phyloP scores from a whole-genome alignment of 441 rosid species.

The Geranium incanum region DNA sequence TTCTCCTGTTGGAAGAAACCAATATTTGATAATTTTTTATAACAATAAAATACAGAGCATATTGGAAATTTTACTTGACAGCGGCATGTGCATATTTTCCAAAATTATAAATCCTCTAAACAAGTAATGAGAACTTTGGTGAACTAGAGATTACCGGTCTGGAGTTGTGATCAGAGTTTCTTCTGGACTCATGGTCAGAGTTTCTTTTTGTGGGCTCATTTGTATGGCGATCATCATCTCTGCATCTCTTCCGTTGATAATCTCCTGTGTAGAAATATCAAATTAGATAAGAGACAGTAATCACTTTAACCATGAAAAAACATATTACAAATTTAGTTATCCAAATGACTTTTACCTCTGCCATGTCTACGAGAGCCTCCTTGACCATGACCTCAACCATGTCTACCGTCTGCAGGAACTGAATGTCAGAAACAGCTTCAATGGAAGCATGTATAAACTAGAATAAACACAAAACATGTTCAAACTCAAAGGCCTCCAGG shows the following conservation, averaged over 20 bases:
- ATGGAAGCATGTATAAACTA: neutral
- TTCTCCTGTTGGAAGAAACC: slow-evolving; percentile 55
- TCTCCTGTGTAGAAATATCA: slow-evolving; percentile 30
- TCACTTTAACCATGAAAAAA: slow-evolving; percentile 10
- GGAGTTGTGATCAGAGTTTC: slow-evolving; percentile 67
- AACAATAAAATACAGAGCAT: neutral
- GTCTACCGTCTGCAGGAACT: slow-evolving; percentile 61
- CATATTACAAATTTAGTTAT: neutral
- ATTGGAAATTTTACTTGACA: too few species aligned
- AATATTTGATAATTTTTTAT: neutral
- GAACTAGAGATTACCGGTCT: slow-evolving; percentile 53
- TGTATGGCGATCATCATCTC: slow-evolving; percentile 72
- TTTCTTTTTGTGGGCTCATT: slow-evolving; percentile 60
- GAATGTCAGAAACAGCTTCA: slow-evolving; percentile 12
- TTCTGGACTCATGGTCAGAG: slow-evolving; percentile 60
- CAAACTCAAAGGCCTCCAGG: neutral
- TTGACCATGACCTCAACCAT: slow-evolving; percentile 54
- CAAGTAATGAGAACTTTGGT: neutral
- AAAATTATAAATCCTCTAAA: too few species aligned
- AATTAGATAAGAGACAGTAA: slow-evolving; percentile 1
- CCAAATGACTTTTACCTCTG: slow-evolving; percentile 41
- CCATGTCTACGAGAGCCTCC: slow-evolving; percentile 47
- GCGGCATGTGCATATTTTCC: too few species aligned
- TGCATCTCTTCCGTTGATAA: slow-evolving; percentile 61
- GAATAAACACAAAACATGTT: too few species aligned